Conservation (phyloP, 306 rosid species). For the Vigna nakashimae region DNA sequence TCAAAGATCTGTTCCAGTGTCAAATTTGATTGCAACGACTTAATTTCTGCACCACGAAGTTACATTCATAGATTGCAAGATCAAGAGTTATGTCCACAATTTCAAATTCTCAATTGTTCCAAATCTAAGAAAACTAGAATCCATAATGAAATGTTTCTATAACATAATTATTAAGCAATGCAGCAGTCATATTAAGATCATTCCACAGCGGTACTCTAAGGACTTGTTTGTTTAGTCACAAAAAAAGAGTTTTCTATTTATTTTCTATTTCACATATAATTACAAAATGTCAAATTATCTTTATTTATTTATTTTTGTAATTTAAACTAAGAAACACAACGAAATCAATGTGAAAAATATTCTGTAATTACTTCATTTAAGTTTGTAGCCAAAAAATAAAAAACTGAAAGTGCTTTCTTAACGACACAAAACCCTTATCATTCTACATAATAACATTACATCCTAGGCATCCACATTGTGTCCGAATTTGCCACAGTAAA, state of each 20-base stretch:
- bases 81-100: conserved; percentile 11
- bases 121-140: conserved; percentile 1
- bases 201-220: neutral
- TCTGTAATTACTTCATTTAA: neutral
- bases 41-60: conserved; percentile 70
- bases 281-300: neutral
- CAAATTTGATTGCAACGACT: conserved; percentile 73
- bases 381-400: neutral
- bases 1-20: conserved; percentile 80
- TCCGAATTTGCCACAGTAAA: neutral
- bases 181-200: neutral
- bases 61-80: conserved; percentile 23
- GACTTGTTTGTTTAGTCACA: neutral
- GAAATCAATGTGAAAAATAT: neutral
- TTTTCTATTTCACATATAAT: neutral
- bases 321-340: neutral
- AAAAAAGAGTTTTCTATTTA: neutral
- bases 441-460: neutral
- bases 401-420: neutral
- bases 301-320: neutral
- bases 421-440: neutral
- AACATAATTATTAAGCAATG: conserved; percentile 1
- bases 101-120: neutral
- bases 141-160: neutral
- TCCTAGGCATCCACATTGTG: neutral